Conservation (phyloP, 108 stramenopile genomes). For the Schizochytrium sp. region DNA sequence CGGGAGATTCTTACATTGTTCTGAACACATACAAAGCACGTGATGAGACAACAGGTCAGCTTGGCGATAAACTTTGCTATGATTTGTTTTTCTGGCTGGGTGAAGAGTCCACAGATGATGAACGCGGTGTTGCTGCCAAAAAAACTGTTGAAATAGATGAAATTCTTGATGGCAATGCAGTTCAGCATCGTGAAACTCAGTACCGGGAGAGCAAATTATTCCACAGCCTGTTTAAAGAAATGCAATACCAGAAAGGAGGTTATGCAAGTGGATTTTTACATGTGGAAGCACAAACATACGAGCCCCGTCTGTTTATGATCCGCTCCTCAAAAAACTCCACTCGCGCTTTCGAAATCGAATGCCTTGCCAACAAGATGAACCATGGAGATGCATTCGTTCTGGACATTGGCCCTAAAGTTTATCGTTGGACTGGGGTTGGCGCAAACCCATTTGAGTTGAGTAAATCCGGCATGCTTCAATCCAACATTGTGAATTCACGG, state of each 20-base stretch:
- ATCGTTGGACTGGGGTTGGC: conserved; percentile 79
- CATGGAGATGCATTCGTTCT: conserved; percentile 89
- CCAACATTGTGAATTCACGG: conserved; percentile 78
- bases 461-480: conserved; percentile 77
- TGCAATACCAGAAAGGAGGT: conserved; percentile 87
- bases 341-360: conserved; percentile 78
- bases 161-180: conserved; percentile 80
- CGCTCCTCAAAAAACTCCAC: conserved; percentile 75
- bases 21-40: conserved; percentile 74
- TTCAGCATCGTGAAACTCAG: conserved; percentile 90
- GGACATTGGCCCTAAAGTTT: conserved; percentile 82
- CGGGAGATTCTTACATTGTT: conserved; percentile 90
- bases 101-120: conserved; percentile 83
- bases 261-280: conserved; percentile 85
- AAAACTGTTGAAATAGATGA: conserved; percentile 94
- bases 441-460: conserved; percentile 79
- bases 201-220: conserved; percentile 84
- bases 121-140: conserved; percentile 88
- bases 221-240: conserved; percentile 69
- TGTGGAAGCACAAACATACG: conserved; percentile 77
- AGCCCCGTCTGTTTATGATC: conserved; percentile 73
- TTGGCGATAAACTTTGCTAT: conserved; percentile 64
- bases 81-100: conserved; percentile 89
- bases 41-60: not conserved
- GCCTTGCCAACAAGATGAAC: conserved; percentile 77